phyloP scores from a whole-genome alignment of 2,329 filamentous ascomycete genomes.

The Ceratocystis albifundus region DNA sequence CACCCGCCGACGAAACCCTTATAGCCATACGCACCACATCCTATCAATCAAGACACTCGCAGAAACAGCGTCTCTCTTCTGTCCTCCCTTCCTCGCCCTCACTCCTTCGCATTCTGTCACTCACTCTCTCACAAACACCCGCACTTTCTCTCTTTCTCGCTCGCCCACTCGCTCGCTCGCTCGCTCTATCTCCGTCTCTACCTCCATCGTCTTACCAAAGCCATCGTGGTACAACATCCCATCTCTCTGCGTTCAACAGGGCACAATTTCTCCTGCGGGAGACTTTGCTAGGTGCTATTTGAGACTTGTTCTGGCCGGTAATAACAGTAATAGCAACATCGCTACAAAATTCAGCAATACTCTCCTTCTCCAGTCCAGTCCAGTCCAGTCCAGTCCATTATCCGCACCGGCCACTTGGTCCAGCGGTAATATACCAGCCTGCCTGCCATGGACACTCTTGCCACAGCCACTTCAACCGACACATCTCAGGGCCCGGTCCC shows the following conservation, averaged over 20 bases:
- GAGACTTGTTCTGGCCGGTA: not conserved
- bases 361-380: not conserved
- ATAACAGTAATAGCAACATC: not conserved
- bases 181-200: not conserved
- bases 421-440: not conserved
- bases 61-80: not conserved
- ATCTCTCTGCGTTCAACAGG: slow-evolving; percentile 5
- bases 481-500: not conserved
- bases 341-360: not conserved
- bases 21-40: not conserved
- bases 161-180: not conserved
- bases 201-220: not conserved
- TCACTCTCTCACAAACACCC: not conserved
- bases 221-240: not conserved
- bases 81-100: not conserved
- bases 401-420: not conserved
- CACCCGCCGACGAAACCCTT: not conserved
- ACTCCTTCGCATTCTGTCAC: not conserved
- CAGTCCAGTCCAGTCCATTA: not conserved
- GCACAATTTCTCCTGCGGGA: slow-evolving; percentile 8
- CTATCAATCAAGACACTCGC: not conserved
- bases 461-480: slow-evolving; percentile 11
- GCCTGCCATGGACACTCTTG: slow-evolving; percentile 14
- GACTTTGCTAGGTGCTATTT: not conserved
- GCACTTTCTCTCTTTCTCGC: not conserved